phyloP scores from a whole-genome alignment of 805 yeast species.

The Hanseniaspora meyeri region DNA sequence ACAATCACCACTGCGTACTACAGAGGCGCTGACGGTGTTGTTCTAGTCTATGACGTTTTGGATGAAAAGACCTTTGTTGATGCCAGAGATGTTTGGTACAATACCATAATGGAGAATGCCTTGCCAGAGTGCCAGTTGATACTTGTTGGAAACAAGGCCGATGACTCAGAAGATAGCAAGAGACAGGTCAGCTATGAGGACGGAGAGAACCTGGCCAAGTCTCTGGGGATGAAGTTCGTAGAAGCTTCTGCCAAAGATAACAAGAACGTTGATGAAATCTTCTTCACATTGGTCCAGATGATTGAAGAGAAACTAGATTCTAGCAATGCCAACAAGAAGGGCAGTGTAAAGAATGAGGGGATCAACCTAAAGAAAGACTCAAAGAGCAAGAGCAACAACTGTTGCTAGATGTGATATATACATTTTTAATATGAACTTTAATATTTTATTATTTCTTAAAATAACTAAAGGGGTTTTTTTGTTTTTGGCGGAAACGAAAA shows the following conservation, averaged over 20 bases:
- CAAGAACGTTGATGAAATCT: slow-evolving; percentile 81
- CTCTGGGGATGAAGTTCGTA: slow-evolving; percentile 76
- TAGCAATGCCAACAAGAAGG: background rate
- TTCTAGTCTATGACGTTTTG: slow-evolving; percentile 71
- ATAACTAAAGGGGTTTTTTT: no score
- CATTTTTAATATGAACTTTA: background rate
- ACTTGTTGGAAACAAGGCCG: slow-evolving; percentile 92
- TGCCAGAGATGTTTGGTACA: slow-evolving; percentile 78
- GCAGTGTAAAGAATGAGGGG: slow-evolving; percentile 1
- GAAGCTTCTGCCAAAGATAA: slow-evolving; percentile 96
- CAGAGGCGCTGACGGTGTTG: slow-evolving; percentile 82
- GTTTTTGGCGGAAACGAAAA: no score
- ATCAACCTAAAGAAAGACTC: slow-evolving; percentile 1
- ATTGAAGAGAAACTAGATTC: slow-evolving; percentile 59
- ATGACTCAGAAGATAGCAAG: slow-evolving; percentile 38
- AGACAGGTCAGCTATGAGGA: slow-evolving; percentile 82
- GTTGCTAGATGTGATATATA: background rate
- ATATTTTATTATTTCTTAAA: background rate
- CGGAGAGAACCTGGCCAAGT: slow-evolving; percentile 79
- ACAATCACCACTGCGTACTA: slow-evolving; percentile 88
- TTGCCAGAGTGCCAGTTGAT: slow-evolving; percentile 89
- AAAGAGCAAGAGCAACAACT: slow-evolving; percentile 5
- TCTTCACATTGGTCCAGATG: slow-evolving; percentile 74
- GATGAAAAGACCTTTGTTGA: slow-evolving; percentile 86
- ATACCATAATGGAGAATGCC: slow-evolving; percentile 92